Evolutionary conservation across 371 early-diverging fungal genomes (phyloP), one percentile per base, ranked within the genome.

Genomic region (Funneliformis caledonium): DNA sequence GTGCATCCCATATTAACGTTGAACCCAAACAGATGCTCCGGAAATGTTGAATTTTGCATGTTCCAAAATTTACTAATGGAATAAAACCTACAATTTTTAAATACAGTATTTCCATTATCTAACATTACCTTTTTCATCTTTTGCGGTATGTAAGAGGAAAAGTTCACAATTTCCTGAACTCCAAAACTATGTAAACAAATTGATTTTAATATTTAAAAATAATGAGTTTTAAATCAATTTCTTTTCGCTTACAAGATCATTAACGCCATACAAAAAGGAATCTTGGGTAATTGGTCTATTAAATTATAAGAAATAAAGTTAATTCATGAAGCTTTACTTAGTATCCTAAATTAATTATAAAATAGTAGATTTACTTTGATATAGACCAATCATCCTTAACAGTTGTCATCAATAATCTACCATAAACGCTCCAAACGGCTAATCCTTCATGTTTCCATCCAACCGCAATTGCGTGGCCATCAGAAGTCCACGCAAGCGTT

Each of bases 351-450:
- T n/a, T 50, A 14, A 26, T 26, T 10, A 50, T 2, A 47, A 70
- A 31, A 33, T 1, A 43, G 31, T 14, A 62, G 19, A 45, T 56
- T 50, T 65, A 74, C 75, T 75, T 45, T 65, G 67, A 73, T 48
- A 65, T 61, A n/a, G 84, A 82, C n/a, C 87, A 85, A 81, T 90
- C 91, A 62, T 91, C 91, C 2, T 86, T 81, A 11, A 86, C 83
- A 0, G 93, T 88, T 47, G 91, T 87, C 73, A 91, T 90, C 7
- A 96, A 81, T n/a, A 92, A 83, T 3, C 88, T 84, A 8, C 96
- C 96, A 83, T 90, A 96, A 2, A 92, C 92, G 86, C 94, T 94
- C 94, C 94, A 95, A 4, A 95, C 84, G 2, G 93, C 88, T 22
- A 94, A 79, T 16, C 96, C 92, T 47, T 89, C 90, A 64, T 83